phyloP scores from a whole-genome alignment of 148 eudicot species.

The Gaultheria prostrata region DNA sequence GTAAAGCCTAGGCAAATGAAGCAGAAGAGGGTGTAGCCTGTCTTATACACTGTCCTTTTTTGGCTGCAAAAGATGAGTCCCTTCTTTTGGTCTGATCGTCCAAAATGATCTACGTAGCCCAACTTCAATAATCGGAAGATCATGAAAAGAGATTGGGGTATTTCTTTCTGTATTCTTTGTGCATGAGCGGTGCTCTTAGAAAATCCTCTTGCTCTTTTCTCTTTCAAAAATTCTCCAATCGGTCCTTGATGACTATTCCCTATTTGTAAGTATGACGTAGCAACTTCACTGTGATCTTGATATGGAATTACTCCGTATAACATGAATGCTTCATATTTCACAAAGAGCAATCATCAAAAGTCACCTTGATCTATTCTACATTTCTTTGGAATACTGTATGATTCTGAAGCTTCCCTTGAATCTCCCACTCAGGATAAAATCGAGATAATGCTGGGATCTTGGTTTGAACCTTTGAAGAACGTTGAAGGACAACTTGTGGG shows the following conservation, averaged over 20 bases:
- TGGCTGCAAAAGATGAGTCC: not conserved
- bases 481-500: constrained; percentile 69
- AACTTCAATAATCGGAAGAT: not conserved
- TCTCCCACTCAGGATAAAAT: constrained; percentile 47
- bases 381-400: not conserved
- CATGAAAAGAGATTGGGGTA: not conserved
- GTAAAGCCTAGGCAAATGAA: not conserved
- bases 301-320: not conserved
- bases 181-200: not conserved
- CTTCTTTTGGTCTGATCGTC: not conserved
- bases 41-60: not conserved
- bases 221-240: not conserved
- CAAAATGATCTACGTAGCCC: not conserved
- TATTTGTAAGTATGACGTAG: not conserved
- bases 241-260: not conserved
- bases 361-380: not conserved
- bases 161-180: not conserved
- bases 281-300: not conserved
- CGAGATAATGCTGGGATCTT: constrained; percentile 63
- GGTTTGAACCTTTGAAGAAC: constrained; percentile 77
- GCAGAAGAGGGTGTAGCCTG: not conserved
- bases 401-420: constrained; percentile 9
- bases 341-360: not conserved
- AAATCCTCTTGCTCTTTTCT: not conserved
- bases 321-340: constrained; percentile 3